Evolutionary conservation across 1,284 basidiomycete species (phyloP), one percentile per base, ranked within the genome.

Genomic region (Afroboletus lepidellus): DNA sequence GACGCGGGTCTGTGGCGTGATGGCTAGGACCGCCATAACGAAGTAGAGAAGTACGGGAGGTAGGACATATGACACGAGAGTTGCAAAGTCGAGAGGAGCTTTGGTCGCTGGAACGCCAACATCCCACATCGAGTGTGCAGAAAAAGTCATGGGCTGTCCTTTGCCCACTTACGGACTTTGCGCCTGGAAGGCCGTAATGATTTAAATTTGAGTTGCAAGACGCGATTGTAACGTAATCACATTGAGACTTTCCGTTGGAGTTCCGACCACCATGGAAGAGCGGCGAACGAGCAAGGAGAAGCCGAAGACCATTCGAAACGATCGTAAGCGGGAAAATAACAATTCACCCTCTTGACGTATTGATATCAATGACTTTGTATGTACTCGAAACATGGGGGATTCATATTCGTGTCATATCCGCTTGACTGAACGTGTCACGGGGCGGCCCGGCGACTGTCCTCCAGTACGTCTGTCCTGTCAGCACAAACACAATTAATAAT

Each of bases 41-140:
- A 77, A 76, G 63, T 79, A 80, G 51, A 70, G 67, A 15, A 76
- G 21, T 3, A 77, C 21, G 3, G 74, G 67, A 8, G 75, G 76
- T 5, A 75, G 53, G 46, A 78, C 44, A 51, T 71, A 53, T 11
- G 32, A 57, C 15, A 16, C 33, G 20, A 57, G 21, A 3, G 55
- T 32, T 13, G 29, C 16, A 18, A 16, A 2, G 15, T 16, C 37
- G 24, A 55, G 13, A 11, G 37, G 41, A n/a, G n/a, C 55, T 25
- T 36, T 55, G 41, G 36, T 45, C 23, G 32, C 18, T 8, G 36
- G 55, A 23, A 43, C 36, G 25, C 37, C 32, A 2, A 41, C 9
- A 15, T 16, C 24, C 53, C 55, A 45, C 48, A 46, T 36, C 16
- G 39, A 4, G 21, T n/a, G 16, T 33, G 32, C 15, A n/a, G 32